Evolutionary conservation across 352 stramenopile genomes (phyloP), one percentile per base, ranked within the genome.

Genomic region (Globisporangium paddicum): DNA sequence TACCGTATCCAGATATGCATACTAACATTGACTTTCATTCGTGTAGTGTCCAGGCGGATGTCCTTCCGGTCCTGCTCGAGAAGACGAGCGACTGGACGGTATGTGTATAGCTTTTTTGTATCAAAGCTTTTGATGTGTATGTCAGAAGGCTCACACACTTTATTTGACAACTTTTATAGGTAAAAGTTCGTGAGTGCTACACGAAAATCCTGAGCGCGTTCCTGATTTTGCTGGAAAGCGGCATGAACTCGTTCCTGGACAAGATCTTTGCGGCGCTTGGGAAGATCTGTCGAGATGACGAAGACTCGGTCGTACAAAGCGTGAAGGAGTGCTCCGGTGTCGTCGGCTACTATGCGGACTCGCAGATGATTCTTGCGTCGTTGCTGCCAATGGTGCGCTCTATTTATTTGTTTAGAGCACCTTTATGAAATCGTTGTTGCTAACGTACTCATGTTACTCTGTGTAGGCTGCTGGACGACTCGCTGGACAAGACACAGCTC

Each of bases 81-180:
- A 87, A 84, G 69, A 87, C 76, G 2, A 68, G 64, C 51, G 85
- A 95, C 62, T 95, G 85, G 85, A 95, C 81, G 49, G 70, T 84
- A 18, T 40, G 58, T 59, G 5, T 1, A 10, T 28, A 11, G 18
- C 10, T 10, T 5, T 44, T 44, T 44, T 2, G 14, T 21, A 41
- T n/a, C 35, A 14, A n/a, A n/a, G 13, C 11, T 10, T 21, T 6
- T 21, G 38, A n/a, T 53, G 8, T n/a, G 3, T n/a, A 42, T 13
- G 6, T 6, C 28, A 4, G 42, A 18, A 54, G 11, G 55, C 47
- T 32, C 6, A 54, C 0, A 28, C 16, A 16, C 42, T 7, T 10
- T 6, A 32, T 6, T 32, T 6, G 3, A 32, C 28, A 11, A 9
- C 5, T 18, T 7, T 55, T 48, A n/a, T n/a, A 86, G 69, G 72